Conservation (phyloP, 2,329 filamentous ascomycete species). For the Stachybotrys chartarum region DNA sequence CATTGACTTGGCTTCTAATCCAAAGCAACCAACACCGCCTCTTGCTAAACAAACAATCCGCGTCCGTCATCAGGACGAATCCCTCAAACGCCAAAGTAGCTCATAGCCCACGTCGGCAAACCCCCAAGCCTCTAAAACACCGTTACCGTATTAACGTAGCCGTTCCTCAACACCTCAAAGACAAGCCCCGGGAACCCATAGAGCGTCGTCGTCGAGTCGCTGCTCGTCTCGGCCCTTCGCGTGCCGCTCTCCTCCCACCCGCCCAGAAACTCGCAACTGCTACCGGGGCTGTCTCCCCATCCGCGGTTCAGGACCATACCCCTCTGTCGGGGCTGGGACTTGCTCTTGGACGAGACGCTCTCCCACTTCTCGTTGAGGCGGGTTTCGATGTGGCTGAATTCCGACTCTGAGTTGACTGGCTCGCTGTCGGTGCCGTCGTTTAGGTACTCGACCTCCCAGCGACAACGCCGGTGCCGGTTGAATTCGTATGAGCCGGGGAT, state of each 20-base stretch:
- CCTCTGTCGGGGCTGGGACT: constrained; percentile 44
- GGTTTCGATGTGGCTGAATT: constrained; percentile 66
- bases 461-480: constrained; percentile 83
- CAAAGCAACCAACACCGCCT: too few relatives aligned
- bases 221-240: constrained; percentile 46
- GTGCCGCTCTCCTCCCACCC: constrained; percentile 72
- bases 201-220: constrained; percentile 67
- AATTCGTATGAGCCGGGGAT: constrained; percentile 95
- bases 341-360: constrained; percentile 50
- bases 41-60: too few relatives aligned
- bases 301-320: constrained; percentile 89
- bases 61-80: too few relatives aligned
- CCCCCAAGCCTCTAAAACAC: constrained; percentile 55
- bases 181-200: constrained; percentile 91
- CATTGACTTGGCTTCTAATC: too few relatives aligned
- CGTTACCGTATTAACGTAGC: constrained; percentile 80
- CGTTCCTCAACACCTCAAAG: constrained; percentile 94
- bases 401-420: constrained; percentile 65
- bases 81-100: background rate
- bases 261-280: constrained; percentile 77
- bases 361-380: constrained; percentile 65
- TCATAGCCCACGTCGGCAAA: background rate
- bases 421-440: constrained; percentile 34
- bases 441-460: constrained; percentile 70
- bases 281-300: constrained; percentile 86